These are phyloP conservation scores for Euclidium syriacum DNA, from an alignment of 345 rosid species.

Conservation along the genomic window DNA sequence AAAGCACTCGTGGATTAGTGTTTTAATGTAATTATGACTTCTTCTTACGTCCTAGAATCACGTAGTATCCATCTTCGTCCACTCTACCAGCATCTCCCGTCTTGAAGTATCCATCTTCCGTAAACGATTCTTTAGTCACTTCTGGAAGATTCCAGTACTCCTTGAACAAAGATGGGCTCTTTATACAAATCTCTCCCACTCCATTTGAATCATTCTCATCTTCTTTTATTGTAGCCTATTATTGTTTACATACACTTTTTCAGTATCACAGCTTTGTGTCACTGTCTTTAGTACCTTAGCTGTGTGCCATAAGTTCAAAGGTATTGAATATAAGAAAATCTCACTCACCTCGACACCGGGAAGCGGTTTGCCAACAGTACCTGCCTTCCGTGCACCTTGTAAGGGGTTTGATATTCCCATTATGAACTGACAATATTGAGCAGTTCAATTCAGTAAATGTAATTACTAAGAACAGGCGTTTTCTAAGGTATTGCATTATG, in stretches of 20 bases:
- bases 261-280: not conserved
- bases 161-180: slow-evolving; percentile 90
- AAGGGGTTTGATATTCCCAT: slow-evolving; percentile 96
- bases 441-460: not conserved
- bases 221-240: slow-evolving; percentile 64
- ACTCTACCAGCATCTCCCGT: slow-evolving; percentile 92
- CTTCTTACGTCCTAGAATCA: slow-evolving; percentile 92
- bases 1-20: not conserved
- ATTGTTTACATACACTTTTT: slow-evolving; percentile 9
- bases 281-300: not conserved
- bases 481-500: not conserved
- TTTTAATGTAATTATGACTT: not conserved
- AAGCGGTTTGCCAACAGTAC: slow-evolving; percentile 96
- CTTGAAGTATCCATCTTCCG: slow-evolving; percentile 86
- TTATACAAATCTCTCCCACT: slow-evolving; percentile 82
- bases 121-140: slow-evolving; percentile 78
- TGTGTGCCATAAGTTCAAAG: not conserved
- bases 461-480: not conserved
- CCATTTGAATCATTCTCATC: slow-evolving; percentile 49
- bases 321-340: not conserved
- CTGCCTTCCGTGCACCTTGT: slow-evolving; percentile 69
- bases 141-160: slow-evolving; percentile 97
- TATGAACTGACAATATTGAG: slow-evolving; percentile 55
- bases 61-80: slow-evolving; percentile 79
- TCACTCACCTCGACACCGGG: slow-evolving; percentile 84